These are phyloP conservation scores for Pisolithus albus DNA, from an alignment of 768 basidiomycete genomes.

Conservation along the genomic window DNA sequence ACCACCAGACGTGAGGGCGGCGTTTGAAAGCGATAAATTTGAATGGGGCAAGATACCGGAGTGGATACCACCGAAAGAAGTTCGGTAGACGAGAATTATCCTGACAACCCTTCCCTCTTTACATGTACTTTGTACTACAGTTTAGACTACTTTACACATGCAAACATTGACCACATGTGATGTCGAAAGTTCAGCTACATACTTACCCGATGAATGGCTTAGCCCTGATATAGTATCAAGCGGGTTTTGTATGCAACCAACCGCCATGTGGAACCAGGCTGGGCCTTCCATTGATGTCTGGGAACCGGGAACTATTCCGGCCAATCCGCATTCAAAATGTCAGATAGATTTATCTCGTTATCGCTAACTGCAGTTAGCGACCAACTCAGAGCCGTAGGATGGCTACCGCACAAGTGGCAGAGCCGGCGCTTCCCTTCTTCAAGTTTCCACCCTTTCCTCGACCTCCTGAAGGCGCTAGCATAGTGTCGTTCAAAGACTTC, in stretches of 20 bases:
- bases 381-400: not conserved
- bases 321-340: slow-evolving; percentile 12
- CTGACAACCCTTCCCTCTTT: not conserved
- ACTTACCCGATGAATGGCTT: not conserved
- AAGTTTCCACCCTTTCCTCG: slow-evolving; percentile 45
- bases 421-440: slow-evolving; percentile 16
- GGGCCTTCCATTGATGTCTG: too few relatives aligned
- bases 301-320: too few relatives aligned
- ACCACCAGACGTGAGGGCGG: slow-evolving; percentile 43
- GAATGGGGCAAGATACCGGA: slow-evolving; percentile 68
- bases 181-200: too few relatives aligned
- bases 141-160: not conserved
- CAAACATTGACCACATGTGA: not conserved
- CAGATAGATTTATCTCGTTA: slow-evolving; percentile 3
- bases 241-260: slow-evolving; percentile 3
- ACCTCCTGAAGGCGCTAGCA: slow-evolving; percentile 37
- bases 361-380: slow-evolving; percentile 3
- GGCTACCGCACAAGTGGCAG: slow-evolving; percentile 3
- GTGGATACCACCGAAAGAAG: slow-evolving; percentile 62
- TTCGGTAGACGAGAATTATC: slow-evolving; percentile 32
- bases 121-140: not conserved
- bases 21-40: slow-evolving; percentile 52
- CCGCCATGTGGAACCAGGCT: too few relatives aligned
- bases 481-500: slow-evolving; percentile 54
- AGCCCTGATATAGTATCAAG: slow-evolving; percentile 11